Evolutionary conservation across 1,284 basidiomycete genomes (phyloP).

Genomic region (Moesziomyces aphidis): DNA sequence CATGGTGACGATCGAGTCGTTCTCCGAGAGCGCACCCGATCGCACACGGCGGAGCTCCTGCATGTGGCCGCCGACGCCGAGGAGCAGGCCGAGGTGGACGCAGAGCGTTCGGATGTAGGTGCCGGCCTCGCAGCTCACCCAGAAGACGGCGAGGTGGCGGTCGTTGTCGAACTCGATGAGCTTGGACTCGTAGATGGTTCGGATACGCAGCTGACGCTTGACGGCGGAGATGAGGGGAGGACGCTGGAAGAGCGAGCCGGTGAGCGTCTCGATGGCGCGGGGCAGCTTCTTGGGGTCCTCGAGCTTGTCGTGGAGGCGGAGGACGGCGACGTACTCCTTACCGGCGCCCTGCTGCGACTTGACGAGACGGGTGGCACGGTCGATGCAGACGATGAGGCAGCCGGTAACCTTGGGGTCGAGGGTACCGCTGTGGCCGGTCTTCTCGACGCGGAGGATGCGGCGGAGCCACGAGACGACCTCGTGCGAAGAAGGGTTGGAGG

Average conservation of each 20-base stretch:
- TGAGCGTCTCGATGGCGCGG: conserved; percentile 93
- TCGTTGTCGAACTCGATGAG: conserved; percentile 98
- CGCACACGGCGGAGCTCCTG: conserved; percentile 96
- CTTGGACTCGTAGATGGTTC: conserved; percentile 97
- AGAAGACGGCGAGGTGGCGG: conserved; percentile 95
- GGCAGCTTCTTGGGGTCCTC: conserved; percentile 86
- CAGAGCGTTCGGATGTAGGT: conserved; percentile 99
- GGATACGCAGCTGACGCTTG: conserved; percentile 96
- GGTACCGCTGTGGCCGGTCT: conserved; percentile 97
- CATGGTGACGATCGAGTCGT: conserved; percentile 99
- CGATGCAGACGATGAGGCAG: conserved; percentile 98
- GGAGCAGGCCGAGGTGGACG: conserved; percentile 92
- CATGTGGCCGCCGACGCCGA: conserved; percentile 99
- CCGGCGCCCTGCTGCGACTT: conserved; percentile 98
- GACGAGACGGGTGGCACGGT: conserved; percentile 98
- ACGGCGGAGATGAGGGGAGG: conserved; percentile 99
- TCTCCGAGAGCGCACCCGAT: conserved; percentile 95
- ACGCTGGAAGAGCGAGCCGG: conserved; percentile 97
- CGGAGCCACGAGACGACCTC: conserved; percentile 99
- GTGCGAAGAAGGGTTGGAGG: conserved; percentile 99
- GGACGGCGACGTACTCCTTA: conserved; percentile 98
- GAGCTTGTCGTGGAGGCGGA: conserved; percentile 87
- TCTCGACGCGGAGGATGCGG: conserved; percentile 93
- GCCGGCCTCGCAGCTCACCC: conserved; percentile 98
- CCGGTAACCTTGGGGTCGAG: conserved; percentile 99